These are phyloP conservation scores for Spergularia bocconei DNA, from an alignment of 148 eudicot genomes.

Conservation along the genomic window DNA sequence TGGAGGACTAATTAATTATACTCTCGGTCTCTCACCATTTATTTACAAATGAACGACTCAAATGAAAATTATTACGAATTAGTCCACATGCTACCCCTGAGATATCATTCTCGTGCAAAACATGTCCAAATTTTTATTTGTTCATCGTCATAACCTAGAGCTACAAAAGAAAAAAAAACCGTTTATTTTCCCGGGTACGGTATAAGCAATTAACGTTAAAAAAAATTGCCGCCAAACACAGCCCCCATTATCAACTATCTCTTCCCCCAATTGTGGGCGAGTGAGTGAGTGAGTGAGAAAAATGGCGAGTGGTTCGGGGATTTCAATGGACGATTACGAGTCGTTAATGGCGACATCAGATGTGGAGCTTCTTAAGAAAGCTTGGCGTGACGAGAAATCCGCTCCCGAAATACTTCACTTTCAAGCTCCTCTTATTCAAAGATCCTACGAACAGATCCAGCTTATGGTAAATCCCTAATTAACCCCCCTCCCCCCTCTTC, in stretches of 20 bases:
- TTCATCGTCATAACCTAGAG: too few relatives aligned
- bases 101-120: too few relatives aligned
- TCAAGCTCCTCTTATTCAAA: slow-evolving; percentile 50
- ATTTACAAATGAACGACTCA: too few relatives aligned
- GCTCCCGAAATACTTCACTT: slow-evolving; percentile 74
- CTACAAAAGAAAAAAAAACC: too few relatives aligned
- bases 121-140: too few relatives aligned
- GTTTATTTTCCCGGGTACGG: too few relatives aligned
- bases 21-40: too few relatives aligned
- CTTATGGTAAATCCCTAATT: slow-evolving; percentile 47
- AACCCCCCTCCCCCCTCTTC: not conserved
- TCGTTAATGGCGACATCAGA: slow-evolving; percentile 70
- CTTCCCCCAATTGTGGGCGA: not conserved
- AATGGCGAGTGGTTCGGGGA: slow-evolving; percentile 27
- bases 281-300: not conserved
- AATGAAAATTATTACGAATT: too few relatives aligned
- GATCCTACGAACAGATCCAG: slow-evolving; percentile 77
- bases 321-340: slow-evolving; percentile 56
- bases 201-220: not conserved
- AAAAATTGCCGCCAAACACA: slow-evolving; percentile 18
- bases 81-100: too few relatives aligned
- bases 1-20: too few relatives aligned
- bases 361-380: slow-evolving; percentile 67
- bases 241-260: not conserved
- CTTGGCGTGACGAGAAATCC: slow-evolving; percentile 90